Evolutionary conservation across 2,329 filamentous ascomycete species (phyloP).

Genomic region (Onygenales sp.): DNA sequence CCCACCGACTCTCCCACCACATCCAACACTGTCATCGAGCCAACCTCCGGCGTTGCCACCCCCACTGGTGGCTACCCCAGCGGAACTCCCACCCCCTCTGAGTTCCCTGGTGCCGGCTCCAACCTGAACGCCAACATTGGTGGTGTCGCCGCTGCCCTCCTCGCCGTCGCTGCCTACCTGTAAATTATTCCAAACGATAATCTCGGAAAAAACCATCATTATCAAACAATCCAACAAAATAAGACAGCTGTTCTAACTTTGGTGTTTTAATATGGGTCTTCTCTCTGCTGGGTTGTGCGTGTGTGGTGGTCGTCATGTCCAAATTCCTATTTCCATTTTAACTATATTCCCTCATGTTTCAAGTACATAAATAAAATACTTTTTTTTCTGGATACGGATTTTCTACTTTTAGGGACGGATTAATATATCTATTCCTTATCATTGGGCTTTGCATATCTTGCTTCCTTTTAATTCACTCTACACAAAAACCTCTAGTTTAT

Average conservation of each 20-base stretch:
- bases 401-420: too few relatives aligned
- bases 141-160: constrained; percentile 14
- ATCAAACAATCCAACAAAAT: too few relatives aligned
- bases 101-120: constrained; percentile 10
- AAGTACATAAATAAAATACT: neutral
- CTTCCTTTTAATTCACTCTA: too few relatives aligned
- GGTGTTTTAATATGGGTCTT: neutral
- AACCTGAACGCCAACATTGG: constrained; percentile 9
- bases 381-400: neutral
- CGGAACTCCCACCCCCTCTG: constrained; percentile 10
- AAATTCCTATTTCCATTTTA: neutral
- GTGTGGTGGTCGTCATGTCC: too few relatives aligned
- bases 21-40: neutral
- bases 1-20: constrained; percentile 1
- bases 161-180: constrained; percentile 31
- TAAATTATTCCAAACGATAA: constrained; percentile 18
- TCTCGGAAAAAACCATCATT: too few relatives aligned
- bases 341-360: neutral
- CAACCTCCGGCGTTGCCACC: constrained; percentile 5
- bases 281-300: too few relatives aligned
- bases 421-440: too few relatives aligned
- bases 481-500: too few relatives aligned
- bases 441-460: too few relatives aligned
- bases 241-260: too few relatives aligned
- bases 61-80: constrained; percentile 9